A percentile compares a stretch with the other conserved stretches of the same genome.
These are phyloP conservation scores for Russula vinacea DNA, from an alignment of 768 basidiomycete genomes.

Conservation along the genomic window DNA sequence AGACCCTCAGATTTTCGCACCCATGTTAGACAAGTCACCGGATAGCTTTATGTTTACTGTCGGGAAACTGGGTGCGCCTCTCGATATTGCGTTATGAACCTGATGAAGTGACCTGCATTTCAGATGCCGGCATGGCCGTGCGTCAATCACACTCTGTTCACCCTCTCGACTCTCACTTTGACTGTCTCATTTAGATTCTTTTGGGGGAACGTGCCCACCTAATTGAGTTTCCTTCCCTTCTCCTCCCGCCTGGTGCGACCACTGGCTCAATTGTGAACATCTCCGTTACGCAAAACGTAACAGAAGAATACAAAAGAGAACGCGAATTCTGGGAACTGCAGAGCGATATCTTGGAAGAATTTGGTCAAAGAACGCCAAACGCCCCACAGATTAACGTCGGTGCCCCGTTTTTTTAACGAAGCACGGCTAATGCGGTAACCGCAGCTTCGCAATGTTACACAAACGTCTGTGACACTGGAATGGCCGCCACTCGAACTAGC, in stretches of 20 bases:
- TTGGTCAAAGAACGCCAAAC: slow-evolving; percentile 63
- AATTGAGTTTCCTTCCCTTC: slow-evolving; percentile 95
- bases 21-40: slow-evolving; percentile 35
- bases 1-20: not conserved
- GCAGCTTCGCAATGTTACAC: slow-evolving; percentile 88
- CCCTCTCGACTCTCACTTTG: slow-evolving; percentile 28
- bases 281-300: slow-evolving; percentile 82
- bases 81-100: not conserved
- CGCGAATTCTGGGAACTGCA: slow-evolving; percentile 84
- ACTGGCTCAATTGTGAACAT: slow-evolving; percentile 98
- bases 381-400: slow-evolving; percentile 71
- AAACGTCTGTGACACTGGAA: slow-evolving; percentile 95
- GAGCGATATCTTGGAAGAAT: slow-evolving; percentile 69
- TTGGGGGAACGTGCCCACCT: slow-evolving; percentile 92
- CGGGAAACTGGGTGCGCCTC: slow-evolving; percentile 80
- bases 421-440: slow-evolving; percentile 1
- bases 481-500: slow-evolving; percentile 88
- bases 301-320: slow-evolving; percentile 80
- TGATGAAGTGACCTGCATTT: slow-evolving; percentile 24
- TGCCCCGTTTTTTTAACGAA: slow-evolving; percentile 10
- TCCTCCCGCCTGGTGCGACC: slow-evolving; percentile 87
- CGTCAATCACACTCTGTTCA: slow-evolving; percentile 27
- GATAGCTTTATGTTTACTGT: slow-evolving; percentile 90
- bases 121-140: slow-evolving; percentile 95
- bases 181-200: slow-evolving; percentile 58